phyloP scores from a whole-genome alignment of 805 yeast genomes.

The Crinitomyces ghanaensis region DNA sequence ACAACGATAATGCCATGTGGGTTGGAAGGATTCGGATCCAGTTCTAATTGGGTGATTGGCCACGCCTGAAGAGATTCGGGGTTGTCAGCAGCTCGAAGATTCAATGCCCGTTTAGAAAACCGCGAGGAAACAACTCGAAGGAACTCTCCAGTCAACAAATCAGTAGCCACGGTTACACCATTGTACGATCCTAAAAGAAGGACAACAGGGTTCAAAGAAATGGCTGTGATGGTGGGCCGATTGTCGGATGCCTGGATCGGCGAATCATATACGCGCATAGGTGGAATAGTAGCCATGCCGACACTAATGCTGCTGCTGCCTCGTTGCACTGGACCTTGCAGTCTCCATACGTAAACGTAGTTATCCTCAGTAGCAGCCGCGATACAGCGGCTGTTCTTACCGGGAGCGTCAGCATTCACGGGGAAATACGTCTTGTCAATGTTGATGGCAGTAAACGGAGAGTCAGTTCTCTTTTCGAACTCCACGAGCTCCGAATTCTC shows the following conservation, averaged over 20 bases:
- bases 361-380: conserved; percentile 14
- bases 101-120: conserved; percentile 18
- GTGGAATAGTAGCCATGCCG: conserved; percentile 4
- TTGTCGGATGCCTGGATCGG: conserved; percentile 12
- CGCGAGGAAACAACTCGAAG: conserved; percentile 21
- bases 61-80: conserved; percentile 11
- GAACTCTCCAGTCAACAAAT: conserved; percentile 19
- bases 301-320: no score
- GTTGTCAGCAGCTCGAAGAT: conserved; percentile 10
- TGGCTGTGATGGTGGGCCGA: conserved; percentile 16
- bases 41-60: conserved; percentile 20
- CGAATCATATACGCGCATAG: conserved; percentile 9
- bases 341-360: conserved; percentile 13
- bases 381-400: conserved; percentile 11
- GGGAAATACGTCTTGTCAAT: conserved; percentile 14
- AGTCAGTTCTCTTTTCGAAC: conserved; percentile 1
- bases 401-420: conserved; percentile 12
- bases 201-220: conserved; percentile 23
- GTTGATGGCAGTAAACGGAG: conserved; percentile 7
- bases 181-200: conserved; percentile 20
- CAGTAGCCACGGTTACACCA: conserved; percentile 20
- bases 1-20: conserved; percentile 22
- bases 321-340: no score
- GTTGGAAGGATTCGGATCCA: conserved; percentile 21
- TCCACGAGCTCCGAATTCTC: conserved; percentile 3